Conservation (phyloP, 108 stramenopile genomes). For the Fragilariopsis cylindrus region DNA sequence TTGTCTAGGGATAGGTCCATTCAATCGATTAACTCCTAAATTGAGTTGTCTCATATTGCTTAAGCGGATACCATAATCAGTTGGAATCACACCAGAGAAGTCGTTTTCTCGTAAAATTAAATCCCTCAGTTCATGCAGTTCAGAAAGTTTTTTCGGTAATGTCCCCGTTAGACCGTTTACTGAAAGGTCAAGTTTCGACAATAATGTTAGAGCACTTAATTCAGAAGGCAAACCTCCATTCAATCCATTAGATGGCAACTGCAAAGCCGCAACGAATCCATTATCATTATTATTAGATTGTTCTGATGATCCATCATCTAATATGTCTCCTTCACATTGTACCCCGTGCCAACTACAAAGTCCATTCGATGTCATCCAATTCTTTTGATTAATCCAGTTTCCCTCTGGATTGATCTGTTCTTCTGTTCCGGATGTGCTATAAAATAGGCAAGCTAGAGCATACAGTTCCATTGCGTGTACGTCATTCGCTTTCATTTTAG, state of each 20-base stretch:
- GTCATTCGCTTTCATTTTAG: constrained; percentile 18
- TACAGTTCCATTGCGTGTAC: constrained; percentile 41
- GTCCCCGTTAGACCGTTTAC: constrained; percentile 27
- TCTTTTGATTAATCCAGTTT: constrained; percentile 33
- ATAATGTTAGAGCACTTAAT: constrained; percentile 20
- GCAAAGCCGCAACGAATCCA: constrained; percentile 19
- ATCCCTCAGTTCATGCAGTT: constrained; percentile 10
- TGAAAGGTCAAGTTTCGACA: constrained; percentile 22
- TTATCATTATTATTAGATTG: not conserved
- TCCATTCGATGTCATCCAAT: constrained; percentile 43
- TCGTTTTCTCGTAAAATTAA: constrained; percentile 24
- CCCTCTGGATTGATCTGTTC: constrained; percentile 12
- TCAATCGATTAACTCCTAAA: constrained; percentile 42
- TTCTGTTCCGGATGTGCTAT: constrained; percentile 12
- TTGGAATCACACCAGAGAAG: constrained; percentile 31
- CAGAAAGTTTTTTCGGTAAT: constrained; percentile 25
- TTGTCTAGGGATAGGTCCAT: constrained; percentile 37
- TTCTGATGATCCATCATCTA: not conserved
- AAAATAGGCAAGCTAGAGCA: constrained; percentile 50
- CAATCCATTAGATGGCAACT: constrained; percentile 24
- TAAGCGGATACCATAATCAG: constrained; percentile 28
- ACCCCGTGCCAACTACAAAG: constrained; percentile 54
- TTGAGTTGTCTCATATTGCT: constrained; percentile 32
- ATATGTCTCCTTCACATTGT: constrained; percentile 22
- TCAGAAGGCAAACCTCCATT: constrained; percentile 40